Base-by-base conservation (phyloP, 1,284 basidiomycete genomes). In the Hemileia vastatrix region DNA sequence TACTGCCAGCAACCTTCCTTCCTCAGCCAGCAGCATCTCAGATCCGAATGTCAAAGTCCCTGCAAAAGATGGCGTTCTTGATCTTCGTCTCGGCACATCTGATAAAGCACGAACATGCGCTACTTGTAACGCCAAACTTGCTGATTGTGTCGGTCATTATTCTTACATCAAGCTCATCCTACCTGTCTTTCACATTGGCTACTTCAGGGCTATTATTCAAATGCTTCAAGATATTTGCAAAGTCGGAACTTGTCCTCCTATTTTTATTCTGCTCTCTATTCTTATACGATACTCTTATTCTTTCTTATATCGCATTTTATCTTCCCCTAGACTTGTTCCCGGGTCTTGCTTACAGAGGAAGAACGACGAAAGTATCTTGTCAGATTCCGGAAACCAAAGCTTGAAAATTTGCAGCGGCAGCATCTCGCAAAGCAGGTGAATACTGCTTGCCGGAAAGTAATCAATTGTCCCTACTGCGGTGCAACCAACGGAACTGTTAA, bases 161-260 rank as follows among this genome's bases (percentile, higher is more conserved):
- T 93, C 92, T 54, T 76, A 76, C 66, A 76, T 76, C 70, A 75
- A 74, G 64, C 44, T 64, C n/a, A 63, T 63, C 48, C 61, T 63
- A 13, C 61, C 61, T n/a, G 61, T 63, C 27, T 63, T 63, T 74
- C 93, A 75, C 61, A 90, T 97, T 67, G 95, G 95, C 13, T 99
- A 91, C 79, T 96, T 98, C 80, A 91, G 93, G 73, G 91, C 96
- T 67, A 90, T 87, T 11, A 90, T 98, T 64, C 83, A 84, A 51
- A 90, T 98, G 70, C 81, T 98, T 0, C 95, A 98, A 76, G 88
- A 88, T 72, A 91, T 96, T 70, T 97, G 93, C 82, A 97, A 96
- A 80, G 90, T 90, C 64, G 51, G 81, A 71, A 19, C 1, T n/a
- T 27, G 11, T 33, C 40, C 19, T 1, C 6, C 6, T n/a, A 19